Base-by-base conservation (phyloP, 2,329 filamentous ascomycete species). In the Beauveria varroae region DNA sequence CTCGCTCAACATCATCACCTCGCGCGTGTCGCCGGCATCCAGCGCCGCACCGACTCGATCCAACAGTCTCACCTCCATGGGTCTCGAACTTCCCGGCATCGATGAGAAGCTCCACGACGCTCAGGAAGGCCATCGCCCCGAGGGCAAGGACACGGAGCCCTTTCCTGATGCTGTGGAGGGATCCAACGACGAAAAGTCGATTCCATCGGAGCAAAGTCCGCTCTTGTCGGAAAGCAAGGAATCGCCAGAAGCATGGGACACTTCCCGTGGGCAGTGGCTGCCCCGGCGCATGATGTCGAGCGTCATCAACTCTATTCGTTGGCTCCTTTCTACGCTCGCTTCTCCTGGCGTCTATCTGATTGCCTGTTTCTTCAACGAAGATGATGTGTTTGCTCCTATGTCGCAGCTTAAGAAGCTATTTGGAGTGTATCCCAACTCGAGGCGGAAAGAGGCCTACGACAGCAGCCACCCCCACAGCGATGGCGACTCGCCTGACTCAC, bases 1-100 rank as follows among this genome's bases (percentile, higher is more conserved):
- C 86, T 96, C 93, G 70, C 82, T 96, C 80, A 96, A 95, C 79
- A 91, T 96, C 75, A 86, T 97, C 74, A 95, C 91, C 71, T 86
- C 90, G 74, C 88, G 89, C 78, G 90, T 93, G 73, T 86, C 85
- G 68, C 83, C 85, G 67, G 74, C 84, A 60, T 76, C 83, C 63
- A 85, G 79, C 67, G 79, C 83, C 40, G 72, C 74, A 50, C 79
- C 83, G 60, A 81, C 84, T 62, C 81, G 84, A 72, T 82, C 83
- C 64, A 86, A 86, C 72, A 87, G 85, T 30, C 76, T 86, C 68
- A 78, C 78, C 67, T 81, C 80, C 63, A 73, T 85, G 64, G 76
- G 78, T 64, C 70, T 82, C 53, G 76, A 77, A 55, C 73, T 80
- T 65, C 71, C 76, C 62, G 72, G 78, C 62, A 75, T 76, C 63